phyloP scores from a whole-genome alignment of 495 filamentous ascomycete species.

The Neurospora sp. region DNA sequence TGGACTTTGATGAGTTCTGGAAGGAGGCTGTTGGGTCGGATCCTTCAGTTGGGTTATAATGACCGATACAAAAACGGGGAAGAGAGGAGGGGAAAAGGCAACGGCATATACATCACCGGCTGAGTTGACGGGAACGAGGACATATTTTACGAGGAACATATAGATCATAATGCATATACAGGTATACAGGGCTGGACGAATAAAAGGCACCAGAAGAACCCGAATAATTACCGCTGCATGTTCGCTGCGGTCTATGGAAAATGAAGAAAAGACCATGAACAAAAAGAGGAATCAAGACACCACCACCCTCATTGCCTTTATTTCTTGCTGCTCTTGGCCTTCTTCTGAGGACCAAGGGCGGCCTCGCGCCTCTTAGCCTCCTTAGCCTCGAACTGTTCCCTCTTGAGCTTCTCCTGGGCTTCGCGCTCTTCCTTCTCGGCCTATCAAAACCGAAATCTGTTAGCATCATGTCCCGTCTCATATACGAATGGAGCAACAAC shows the following conservation, averaged over 20 bases:
- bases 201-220: background rate
- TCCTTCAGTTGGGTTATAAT: constrained; percentile 17
- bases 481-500: background rate
- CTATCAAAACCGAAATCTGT: constrained; percentile 14
- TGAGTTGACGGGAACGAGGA: background rate
- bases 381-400: constrained; percentile 39
- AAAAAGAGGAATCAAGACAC: background rate
- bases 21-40: constrained; percentile 58
- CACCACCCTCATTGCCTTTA: constrained; percentile 4
- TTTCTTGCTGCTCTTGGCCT: constrained; percentile 24
- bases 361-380: constrained; percentile 60
- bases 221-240: background rate
- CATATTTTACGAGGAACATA: constrained; percentile 4
- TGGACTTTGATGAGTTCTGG: constrained; percentile 74
- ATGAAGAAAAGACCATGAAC: background rate
- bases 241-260: constrained; percentile 1
- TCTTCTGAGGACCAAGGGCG: constrained; percentile 27
- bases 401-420: constrained; percentile 43
- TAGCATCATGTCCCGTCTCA: background rate
- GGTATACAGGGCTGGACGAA: background rate
- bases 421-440: constrained; percentile 67
- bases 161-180: background rate
- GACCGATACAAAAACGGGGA: background rate
- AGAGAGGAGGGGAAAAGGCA: background rate
- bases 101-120: background rate